Percentiles rank a stretch among this genome's conserved stretches.
phyloP scores from a whole-genome alignment of 1,284 basidiomycete genomes.

The Puccinia triticina region DNA sequence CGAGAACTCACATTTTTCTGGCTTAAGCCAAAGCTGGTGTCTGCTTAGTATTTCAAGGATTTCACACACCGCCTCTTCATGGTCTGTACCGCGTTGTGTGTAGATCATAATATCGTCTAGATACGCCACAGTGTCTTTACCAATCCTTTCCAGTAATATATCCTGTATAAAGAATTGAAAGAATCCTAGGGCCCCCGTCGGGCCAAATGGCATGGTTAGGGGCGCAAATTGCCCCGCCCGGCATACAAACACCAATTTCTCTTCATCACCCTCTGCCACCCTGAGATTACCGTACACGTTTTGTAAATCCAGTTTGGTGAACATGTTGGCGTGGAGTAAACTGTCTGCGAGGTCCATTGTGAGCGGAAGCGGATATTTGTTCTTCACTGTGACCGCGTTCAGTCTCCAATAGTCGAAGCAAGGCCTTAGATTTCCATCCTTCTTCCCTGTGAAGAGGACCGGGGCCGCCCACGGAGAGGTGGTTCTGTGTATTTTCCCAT shows the following conservation, averaged over 20 bases:
- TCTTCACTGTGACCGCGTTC: no score
- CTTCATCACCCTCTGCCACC: no score
- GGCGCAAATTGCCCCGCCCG: no score
- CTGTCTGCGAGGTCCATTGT: no score
- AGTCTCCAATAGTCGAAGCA: no score
- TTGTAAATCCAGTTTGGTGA: background rate
- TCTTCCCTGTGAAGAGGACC: background rate
- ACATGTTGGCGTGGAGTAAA: background rate
- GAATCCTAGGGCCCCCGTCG: no score
- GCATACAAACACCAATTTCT: no score
- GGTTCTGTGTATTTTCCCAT: background rate
- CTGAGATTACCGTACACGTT: background rate
- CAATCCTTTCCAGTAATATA: background rate
- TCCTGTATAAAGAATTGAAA: no score
- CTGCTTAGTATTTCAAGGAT: background rate
- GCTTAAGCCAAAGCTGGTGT: background rate
- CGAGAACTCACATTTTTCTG: no score
- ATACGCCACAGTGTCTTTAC: slow-evolving; percentile 2
- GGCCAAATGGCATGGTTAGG: no score
- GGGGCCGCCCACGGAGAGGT: no score
- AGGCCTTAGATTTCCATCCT: background rate
- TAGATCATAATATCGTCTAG: background rate
- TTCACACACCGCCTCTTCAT: background rate
- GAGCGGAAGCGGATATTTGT: no score
- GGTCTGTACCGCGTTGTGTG: background rate